A percentile compares a stretch with the other conserved stretches of the same genome.
Evolutionary conservation across 805 yeast genomes (phyloP).

Genomic region (Saccharomycopsis babjevae): DNA sequence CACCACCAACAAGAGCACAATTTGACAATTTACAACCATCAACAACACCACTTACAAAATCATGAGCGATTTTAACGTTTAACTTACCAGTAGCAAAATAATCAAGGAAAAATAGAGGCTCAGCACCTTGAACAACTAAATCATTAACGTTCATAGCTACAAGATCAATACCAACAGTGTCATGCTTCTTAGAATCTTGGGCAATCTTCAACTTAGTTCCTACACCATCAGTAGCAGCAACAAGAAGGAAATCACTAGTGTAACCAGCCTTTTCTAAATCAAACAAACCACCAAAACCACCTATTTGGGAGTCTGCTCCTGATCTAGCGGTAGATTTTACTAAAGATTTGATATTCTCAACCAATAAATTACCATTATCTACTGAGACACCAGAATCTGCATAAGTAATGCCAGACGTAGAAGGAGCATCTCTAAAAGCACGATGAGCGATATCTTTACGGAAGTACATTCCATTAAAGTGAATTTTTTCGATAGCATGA

Average conservation of each 20-base stretch:
- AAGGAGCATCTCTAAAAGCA: conserved; percentile 52
- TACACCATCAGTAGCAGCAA: conserved; percentile 98
- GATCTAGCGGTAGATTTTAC: conserved; percentile 90
- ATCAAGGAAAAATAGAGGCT: conserved; percentile 89
- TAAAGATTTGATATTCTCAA: conserved; percentile 78
- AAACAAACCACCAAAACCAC: conserved; percentile 97
- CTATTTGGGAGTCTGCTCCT: conserved; percentile 96
- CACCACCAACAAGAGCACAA: conserved; percentile 98
- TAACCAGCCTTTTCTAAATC: conserved; percentile 86
- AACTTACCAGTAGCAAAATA: conserved; percentile 93
- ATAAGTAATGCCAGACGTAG: conserved; percentile 52
- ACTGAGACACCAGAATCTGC: conserved; percentile 97
- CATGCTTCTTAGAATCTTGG: conserved; percentile 76
- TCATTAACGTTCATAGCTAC: conserved; percentile 99
- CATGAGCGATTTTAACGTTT: conserved; percentile 73
- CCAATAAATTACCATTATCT: conserved; percentile 86
- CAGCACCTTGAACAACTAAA: conserved; percentile 97
- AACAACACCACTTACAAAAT: conserved; percentile 91
- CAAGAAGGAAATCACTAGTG: conserved; percentile 65
- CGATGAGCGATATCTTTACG: conserved; percentile 93
- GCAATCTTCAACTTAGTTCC: conserved; percentile 96
- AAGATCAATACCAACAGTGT: conserved; percentile 97
- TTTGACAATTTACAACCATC: conserved; percentile 92
- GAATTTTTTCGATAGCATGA: conserved; percentile 66
- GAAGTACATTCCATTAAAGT: conserved; percentile 67